Evolutionary conservation across 106 monocot genomes (phyloP).

Genomic region (Ottelia alismoides): DNA sequence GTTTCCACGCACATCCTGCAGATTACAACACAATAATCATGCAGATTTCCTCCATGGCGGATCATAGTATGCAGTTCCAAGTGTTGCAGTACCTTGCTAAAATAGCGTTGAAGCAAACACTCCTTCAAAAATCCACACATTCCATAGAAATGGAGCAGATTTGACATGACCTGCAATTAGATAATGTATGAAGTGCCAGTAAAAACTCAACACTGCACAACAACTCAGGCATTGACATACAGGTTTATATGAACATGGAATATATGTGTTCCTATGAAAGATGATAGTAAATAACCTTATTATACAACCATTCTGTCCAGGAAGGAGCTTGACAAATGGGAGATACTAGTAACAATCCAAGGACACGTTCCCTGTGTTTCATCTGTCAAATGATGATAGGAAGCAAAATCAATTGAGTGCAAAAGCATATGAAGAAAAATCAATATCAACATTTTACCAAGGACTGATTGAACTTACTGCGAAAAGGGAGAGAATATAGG

Average conservation of each 20-base stretch:
- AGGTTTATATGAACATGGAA: no score
- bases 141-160: constrained; percentile 65
- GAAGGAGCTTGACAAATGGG: constrained; percentile 66
- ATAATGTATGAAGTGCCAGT: background rate
- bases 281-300: constrained; percentile 28
- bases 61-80: no score
- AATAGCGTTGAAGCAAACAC: constrained; percentile 51
- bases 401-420: constrained; percentile 1
- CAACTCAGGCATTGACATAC: no score
- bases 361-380: constrained; percentile 40
- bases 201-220: background rate
- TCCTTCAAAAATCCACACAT: constrained; percentile 57
- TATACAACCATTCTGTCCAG: constrained; percentile 72
- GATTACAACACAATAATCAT: no score
- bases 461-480: constrained; percentile 27
- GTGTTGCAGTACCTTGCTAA: constrained; percentile 62
- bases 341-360: constrained; percentile 59
- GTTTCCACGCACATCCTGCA: constrained; percentile 53
- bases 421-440: background rate
- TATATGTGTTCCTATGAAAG: background rate
- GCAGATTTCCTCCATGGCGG: no score
- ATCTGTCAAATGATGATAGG: constrained; percentile 23
- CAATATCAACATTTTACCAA: background rate
- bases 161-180: constrained; percentile 38
- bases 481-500: constrained; percentile 69